A percentile compares a stretch with the other conserved stretches of the same genome.
Evolutionary conservation across 2,329 filamentous ascomycete genomes (phyloP).

Genomic region (Clarireedia paspali): DNA sequence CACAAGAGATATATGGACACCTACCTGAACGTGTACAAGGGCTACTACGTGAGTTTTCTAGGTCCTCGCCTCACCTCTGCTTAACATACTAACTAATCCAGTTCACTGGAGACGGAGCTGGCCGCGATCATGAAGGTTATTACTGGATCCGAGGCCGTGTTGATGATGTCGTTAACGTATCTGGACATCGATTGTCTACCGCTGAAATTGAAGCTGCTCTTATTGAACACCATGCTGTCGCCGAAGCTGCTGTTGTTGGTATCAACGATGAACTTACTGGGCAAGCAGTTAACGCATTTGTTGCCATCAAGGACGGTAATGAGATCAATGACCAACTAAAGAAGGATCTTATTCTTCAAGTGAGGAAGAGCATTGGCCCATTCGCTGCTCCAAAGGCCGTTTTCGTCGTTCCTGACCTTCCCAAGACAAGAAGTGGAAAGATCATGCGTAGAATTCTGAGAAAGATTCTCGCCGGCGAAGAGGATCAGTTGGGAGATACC

Average conservation of each 20-base stretch:
- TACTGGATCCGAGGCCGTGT: conserved; percentile 99
- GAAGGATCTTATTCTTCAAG: conserved; percentile 91
- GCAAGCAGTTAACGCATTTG: conserved; percentile 95
- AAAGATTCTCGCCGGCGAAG: conserved; percentile 95
- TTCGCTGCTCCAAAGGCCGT: conserved; percentile 95
- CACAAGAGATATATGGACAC: conserved; percentile 99
- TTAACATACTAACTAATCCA: conserved; percentile 29
- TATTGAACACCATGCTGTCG: conserved; percentile 82
- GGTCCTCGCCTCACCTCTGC: background rate
- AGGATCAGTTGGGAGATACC: conserved; percentile 91
- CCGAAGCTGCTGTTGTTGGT: conserved; percentile 92
- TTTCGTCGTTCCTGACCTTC: conserved; percentile 84
- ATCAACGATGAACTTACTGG: conserved; percentile 90
- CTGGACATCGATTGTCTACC: conserved; percentile 89
- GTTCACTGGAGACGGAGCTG: conserved; percentile 92
- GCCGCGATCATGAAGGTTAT: conserved; percentile 94
- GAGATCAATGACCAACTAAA: conserved; percentile 71
- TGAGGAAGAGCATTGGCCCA: conserved; percentile 93
- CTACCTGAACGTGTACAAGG: conserved; percentile 95
- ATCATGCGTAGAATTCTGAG: conserved; percentile 96
- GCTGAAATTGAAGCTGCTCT: conserved; percentile 97
- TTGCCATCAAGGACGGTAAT: conserved; percentile 79
- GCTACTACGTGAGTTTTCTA: conserved; percentile 75
- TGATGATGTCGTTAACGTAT: conserved; percentile 97
- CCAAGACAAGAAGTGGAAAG: conserved; percentile 96